A percentile compares a stretch with the other conserved stretches of the same genome.
Conservation (phyloP, 345 rosid species). For the Brassica rapa region DNA sequence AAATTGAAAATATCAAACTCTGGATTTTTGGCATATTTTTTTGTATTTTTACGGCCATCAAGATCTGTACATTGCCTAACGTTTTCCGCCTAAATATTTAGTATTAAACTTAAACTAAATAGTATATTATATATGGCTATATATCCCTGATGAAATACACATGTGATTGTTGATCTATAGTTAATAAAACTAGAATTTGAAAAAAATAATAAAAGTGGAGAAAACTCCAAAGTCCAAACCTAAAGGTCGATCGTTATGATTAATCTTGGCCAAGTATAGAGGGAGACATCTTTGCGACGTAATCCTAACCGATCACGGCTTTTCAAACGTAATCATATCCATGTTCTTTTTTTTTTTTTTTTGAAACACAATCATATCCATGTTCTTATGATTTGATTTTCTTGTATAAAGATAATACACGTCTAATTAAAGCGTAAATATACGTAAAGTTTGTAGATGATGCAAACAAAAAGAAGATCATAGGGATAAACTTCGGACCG, state of each 20-base stretch:
- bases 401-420: background rate
- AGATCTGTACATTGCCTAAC: slow-evolving; percentile 22
- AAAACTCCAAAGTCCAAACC: slow-evolving; percentile 26
- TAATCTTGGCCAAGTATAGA: slow-evolving; percentile 12
- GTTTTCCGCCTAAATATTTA: background rate
- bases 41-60: background rate
- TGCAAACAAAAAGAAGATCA: background rate
- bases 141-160: slow-evolving; percentile 1
- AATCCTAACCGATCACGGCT: slow-evolving; percentile 40
- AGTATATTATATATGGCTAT: background rate
- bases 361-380: slow-evolving; percentile 8
- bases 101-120: background rate
- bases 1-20: background rate
- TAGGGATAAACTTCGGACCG: slow-evolving; percentile 4
- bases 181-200: background rate
- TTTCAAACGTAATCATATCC: slow-evolving; percentile 22
- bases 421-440: background rate
- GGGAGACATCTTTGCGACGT: slow-evolving; percentile 20
- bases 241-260: slow-evolving; percentile 18
- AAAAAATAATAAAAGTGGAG: background rate
- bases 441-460: background rate
- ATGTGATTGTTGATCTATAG: slow-evolving; percentile 5
- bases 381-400: slow-evolving; percentile 19
- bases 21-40: background rate
- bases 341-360: too few species aligned